phyloP scores from a whole-genome alignment of 2,329 filamentous ascomycete genomes.

The Penicillium frequentans region DNA sequence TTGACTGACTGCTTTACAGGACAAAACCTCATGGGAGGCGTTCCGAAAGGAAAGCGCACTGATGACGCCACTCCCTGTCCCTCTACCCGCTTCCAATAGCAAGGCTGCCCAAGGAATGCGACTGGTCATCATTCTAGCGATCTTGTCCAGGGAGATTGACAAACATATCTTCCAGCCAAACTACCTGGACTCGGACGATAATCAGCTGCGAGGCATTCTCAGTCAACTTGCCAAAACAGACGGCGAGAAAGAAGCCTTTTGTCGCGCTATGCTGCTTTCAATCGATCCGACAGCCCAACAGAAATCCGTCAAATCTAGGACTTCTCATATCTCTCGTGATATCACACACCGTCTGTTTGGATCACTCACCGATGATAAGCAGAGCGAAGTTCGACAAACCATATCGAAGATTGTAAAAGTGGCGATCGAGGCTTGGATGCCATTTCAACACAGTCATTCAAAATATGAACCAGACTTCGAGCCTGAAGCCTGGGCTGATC shows the following conservation, averaged over 20 bases:
- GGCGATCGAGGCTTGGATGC: slow-evolving; percentile 6
- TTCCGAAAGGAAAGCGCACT: not conserved
- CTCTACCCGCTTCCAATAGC: slow-evolving; percentile 33
- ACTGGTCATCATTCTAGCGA: slow-evolving; percentile 27
- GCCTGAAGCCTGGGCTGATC: not conserved
- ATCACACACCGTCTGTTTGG: slow-evolving; percentile 1
- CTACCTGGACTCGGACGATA: slow-evolving; percentile 23
- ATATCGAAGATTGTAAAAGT: slow-evolving; percentile 1
- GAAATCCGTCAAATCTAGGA: not conserved
- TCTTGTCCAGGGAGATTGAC: slow-evolving; percentile 28
- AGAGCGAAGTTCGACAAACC: not conserved
- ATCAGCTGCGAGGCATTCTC: slow-evolving; percentile 10
- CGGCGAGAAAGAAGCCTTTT: slow-evolving; percentile 22
- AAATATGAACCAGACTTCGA: slow-evolving; percentile 13
- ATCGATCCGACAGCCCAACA: slow-evolving; percentile 13
- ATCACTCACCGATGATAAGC: slow-evolving; percentile 3
- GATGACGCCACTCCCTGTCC: slow-evolving; percentile 12
- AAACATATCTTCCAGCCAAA: slow-evolving; percentile 35
- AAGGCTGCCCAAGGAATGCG: slow-evolving; percentile 35
- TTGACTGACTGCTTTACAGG: not conserved
- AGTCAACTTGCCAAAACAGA: slow-evolving; percentile 16
- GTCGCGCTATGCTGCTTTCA: slow-evolving; percentile 18
- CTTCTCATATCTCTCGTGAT: not conserved
- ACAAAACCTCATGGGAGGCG: not conserved
- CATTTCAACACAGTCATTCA: slow-evolving; percentile 4